A percentile compares a stretch with the other conserved stretches of the same genome.
Evolutionary conservation across 2,329 filamentous ascomycete species (phyloP).

Genomic region (Nemania serpens): DNA sequence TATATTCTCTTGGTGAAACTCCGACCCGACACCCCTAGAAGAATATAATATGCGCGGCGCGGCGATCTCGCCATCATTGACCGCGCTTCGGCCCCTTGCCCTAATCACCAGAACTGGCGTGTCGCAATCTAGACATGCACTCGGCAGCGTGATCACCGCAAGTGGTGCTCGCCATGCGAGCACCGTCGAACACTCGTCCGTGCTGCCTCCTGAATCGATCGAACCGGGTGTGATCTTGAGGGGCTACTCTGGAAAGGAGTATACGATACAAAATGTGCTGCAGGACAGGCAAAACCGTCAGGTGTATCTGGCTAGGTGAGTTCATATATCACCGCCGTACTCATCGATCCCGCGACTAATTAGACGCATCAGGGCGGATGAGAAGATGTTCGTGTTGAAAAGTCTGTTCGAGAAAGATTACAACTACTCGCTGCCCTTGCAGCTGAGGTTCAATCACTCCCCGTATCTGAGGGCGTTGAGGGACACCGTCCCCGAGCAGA

Average conservation of each 20-base stretch:
- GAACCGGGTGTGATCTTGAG: constrained; percentile 39
- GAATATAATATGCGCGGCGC: constrained; percentile 37
- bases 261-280: constrained; percentile 42
- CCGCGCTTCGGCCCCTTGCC: constrained; percentile 38
- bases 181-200: constrained; percentile 32
- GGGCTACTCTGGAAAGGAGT: constrained; percentile 41
- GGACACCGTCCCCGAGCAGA: constrained; percentile 50
- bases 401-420: constrained; percentile 43
- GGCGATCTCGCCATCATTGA: constrained; percentile 35
- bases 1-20: constrained; percentile 6
- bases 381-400: constrained; percentile 44
- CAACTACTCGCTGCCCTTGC: constrained; percentile 42
- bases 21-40: neutral
- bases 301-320: constrained; percentile 43
- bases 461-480: constrained; percentile 46
- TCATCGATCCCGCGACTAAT: neutral
- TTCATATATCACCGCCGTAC: neutral
- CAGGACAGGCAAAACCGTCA: constrained; percentile 43
- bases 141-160: constrained; percentile 21
- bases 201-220: constrained; percentile 28
- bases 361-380: constrained; percentile 33
- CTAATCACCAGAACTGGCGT: constrained; percentile 32
- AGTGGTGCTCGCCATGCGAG: constrained; percentile 35
- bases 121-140: constrained; percentile 33
- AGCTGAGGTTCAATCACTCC: constrained; percentile 40